Percentiles rank a stretch among this genome's conserved stretches.
Conservation (phyloP, 768 basidiomycete genomes). For the Peribolospora baueri region DNA sequence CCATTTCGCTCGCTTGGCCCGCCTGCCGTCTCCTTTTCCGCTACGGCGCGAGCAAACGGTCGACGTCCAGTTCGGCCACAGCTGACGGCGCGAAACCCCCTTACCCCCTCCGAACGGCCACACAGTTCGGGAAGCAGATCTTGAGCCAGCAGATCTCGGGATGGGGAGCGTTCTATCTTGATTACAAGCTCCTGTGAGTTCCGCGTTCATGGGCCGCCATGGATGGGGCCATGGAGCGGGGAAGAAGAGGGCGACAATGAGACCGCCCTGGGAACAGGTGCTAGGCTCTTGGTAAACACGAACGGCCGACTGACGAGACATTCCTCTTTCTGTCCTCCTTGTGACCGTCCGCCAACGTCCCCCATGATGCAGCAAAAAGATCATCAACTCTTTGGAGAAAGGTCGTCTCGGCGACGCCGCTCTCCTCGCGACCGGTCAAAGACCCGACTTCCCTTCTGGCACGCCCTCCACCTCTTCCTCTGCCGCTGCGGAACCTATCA, state of each 20-base stretch:
- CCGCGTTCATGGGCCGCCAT: background rate
- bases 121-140: slow-evolving; percentile 91
- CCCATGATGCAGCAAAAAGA: slow-evolving; percentile 28
- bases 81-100: too few species aligned
- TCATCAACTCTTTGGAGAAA: slow-evolving; percentile 78
- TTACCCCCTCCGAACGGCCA: slow-evolving; percentile 12
- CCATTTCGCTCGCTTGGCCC: background rate
- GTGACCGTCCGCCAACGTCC: background rate
- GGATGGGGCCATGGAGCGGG: background rate
- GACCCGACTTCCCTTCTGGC: slow-evolving; percentile 34
- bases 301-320: background rate
- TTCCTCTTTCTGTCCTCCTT: background rate
- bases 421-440: slow-evolving; percentile 54
- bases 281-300: too few species aligned
- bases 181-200: slow-evolving; percentile 71
- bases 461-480: slow-evolving; percentile 18
- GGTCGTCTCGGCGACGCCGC: slow-evolving; percentile 80
- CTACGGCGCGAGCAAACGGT: background rate
- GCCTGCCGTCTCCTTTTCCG: background rate
- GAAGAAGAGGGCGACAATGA: background rate
- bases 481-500: slow-evolving; percentile 12
- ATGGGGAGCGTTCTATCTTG: slow-evolving; percentile 85
- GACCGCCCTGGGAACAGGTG: too few species aligned
- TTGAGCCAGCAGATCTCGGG: slow-evolving; percentile 88
- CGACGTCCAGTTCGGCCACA: background rate